phyloP scores from a whole-genome alignment of 805 yeast genomes.

The Saturnispora gosingensis region DNA sequence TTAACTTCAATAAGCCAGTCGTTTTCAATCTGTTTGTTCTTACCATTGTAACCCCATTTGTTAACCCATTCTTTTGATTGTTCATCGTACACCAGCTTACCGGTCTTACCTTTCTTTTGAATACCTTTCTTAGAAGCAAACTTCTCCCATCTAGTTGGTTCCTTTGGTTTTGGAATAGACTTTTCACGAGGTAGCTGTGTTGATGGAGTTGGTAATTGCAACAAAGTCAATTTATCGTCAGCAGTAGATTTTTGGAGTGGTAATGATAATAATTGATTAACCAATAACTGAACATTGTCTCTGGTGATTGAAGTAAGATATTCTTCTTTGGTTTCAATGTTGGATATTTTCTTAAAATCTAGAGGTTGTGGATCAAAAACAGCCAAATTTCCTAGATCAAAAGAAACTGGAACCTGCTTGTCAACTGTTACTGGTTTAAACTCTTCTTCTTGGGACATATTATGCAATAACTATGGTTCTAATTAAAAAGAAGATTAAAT shows the following conservation, averaged over 20 bases:
- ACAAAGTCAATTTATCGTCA: conserved; percentile 71
- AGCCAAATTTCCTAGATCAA: conserved; percentile 85
- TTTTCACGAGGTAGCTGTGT: conserved; percentile 90
- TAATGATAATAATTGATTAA: conserved; percentile 81
- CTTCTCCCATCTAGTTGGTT: conserved; percentile 92
- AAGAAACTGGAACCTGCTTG: conserved; percentile 80
- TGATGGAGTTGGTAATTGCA: conserved; percentile 75
- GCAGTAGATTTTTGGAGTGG: conserved; percentile 73
- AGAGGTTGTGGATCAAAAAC: conserved; percentile 86
- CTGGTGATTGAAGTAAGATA: conserved; percentile 61
- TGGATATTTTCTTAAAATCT: conserved; percentile 48
- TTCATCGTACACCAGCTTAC: conserved; percentile 85
- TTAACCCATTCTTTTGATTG: conserved; percentile 91
- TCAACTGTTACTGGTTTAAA: conserved; percentile 78
- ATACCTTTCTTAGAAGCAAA: conserved; percentile 96
- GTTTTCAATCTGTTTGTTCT: conserved; percentile 73
- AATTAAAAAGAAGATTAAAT: not conserved
- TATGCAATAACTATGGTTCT: not conserved
- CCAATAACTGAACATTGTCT: conserved; percentile 85
- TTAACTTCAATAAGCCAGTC: conserved; percentile 97
- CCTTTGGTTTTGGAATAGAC: conserved; percentile 85
- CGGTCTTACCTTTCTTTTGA: conserved; percentile 78
- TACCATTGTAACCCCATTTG: conserved; percentile 96
- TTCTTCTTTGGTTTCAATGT: conserved; percentile 49
- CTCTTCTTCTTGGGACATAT: conserved; percentile 7